Evolutionary conservation across 2,329 filamentous ascomycete genomes (phyloP).

Genomic region (Colletotrichum simmondsii): DNA sequence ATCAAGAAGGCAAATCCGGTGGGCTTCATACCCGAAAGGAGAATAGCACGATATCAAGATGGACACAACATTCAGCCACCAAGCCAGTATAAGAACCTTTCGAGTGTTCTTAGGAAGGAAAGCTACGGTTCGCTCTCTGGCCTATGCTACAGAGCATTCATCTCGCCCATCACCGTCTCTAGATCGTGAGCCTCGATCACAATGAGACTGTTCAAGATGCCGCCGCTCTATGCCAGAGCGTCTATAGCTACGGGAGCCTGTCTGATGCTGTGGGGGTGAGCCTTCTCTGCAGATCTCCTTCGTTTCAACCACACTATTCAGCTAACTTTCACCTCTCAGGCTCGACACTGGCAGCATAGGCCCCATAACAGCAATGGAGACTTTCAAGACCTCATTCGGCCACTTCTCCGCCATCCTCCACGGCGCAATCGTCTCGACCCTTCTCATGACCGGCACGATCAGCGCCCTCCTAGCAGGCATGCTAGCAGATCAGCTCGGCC

Average conservation of each 20-base stretch:
- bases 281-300: background rate
- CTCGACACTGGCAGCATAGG: slow-evolving; percentile 65
- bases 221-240: slow-evolving; percentile 10
- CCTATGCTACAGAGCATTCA: background rate
- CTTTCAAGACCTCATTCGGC: slow-evolving; percentile 62
- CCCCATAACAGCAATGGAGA: slow-evolving; percentile 66
- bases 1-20: too few species aligned
- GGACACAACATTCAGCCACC: too few species aligned
- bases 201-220: background rate
- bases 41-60: too few species aligned
- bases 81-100: too few species aligned
- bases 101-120: too few species aligned
- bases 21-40: too few species aligned
- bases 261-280: slow-evolving; percentile 10
- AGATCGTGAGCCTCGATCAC: background rate
- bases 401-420: slow-evolving; percentile 63
- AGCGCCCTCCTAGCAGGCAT: slow-evolving; percentile 68
- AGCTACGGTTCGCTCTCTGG: too few species aligned
- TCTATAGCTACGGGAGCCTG: slow-evolving; percentile 4
- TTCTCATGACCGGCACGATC: slow-evolving; percentile 68
- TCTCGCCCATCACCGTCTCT: background rate
- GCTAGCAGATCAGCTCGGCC: slow-evolving; percentile 64
- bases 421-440: slow-evolving; percentile 68
- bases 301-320: background rate
- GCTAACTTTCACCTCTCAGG: background rate